Evolutionary conservation across 495 filamentous ascomycete genomes (phyloP).

Genomic region (Daldinia vernicosa): DNA sequence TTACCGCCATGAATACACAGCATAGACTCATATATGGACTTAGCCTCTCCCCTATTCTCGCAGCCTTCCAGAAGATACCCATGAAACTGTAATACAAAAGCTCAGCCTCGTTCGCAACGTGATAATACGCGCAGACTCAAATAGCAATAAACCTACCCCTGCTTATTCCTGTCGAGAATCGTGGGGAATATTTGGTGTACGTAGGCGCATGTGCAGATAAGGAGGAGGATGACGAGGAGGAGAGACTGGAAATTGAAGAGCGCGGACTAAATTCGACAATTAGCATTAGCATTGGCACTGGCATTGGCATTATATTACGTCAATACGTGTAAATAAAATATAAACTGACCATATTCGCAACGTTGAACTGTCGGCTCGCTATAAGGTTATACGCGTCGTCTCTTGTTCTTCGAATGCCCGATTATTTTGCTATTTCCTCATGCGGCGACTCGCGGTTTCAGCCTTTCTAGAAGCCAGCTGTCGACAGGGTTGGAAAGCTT

Average conservation of each 20-base stretch:
- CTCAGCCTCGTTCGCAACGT: slow-evolving; percentile 8
- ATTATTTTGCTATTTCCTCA: background rate
- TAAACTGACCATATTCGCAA: slow-evolving; percentile 29
- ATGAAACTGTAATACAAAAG: slow-evolving; percentile 64
- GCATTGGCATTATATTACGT: background rate
- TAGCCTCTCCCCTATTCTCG: slow-evolving; percentile 89
- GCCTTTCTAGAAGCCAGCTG: slow-evolving; percentile 34
- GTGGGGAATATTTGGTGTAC: slow-evolving; percentile 88
- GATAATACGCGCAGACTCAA: background rate
- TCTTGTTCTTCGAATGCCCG: background rate
- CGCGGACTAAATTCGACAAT: slow-evolving; percentile 69
- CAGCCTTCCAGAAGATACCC: slow-evolving; percentile 97
- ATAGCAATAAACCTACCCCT: slow-evolving; percentile 67
- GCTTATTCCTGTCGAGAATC: slow-evolving; percentile 92
- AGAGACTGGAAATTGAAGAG: slow-evolving; percentile 98
- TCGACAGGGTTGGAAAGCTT: slow-evolving; percentile 24
- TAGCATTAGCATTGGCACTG: background rate
- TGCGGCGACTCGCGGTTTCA: slow-evolving; percentile 10
- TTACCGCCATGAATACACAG: slow-evolving; percentile 92
- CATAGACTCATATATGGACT: slow-evolving; percentile 97
- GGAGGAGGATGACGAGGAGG: slow-evolving; percentile 89
- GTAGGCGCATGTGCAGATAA: slow-evolving; percentile 95
- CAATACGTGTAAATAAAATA: background rate
- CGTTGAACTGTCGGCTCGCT: background rate
- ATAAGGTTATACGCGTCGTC: background rate